Conservation (phyloP, 306 rosid species). For the Acmispon strigosus region DNA sequence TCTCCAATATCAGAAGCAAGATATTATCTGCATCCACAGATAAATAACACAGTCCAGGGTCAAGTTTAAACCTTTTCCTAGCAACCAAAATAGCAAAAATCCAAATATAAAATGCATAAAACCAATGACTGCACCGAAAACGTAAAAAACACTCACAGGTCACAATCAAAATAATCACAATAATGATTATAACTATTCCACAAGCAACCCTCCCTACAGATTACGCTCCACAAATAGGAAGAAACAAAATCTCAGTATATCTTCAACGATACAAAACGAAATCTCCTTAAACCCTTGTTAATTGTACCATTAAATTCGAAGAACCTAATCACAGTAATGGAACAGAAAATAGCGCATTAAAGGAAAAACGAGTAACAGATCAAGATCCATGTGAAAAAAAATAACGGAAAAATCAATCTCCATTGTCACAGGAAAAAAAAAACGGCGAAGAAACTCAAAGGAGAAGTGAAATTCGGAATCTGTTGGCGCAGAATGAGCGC, state of each 20-base stretch:
- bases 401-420: not conserved
- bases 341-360: not conserved
- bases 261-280: not conserved
- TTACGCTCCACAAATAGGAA: slow-evolving; percentile 2
- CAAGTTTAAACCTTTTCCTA: slow-evolving; percentile 5
- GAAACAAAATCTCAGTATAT: not conserved
- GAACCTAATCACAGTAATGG: not conserved
- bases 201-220: not conserved
- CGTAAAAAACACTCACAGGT: slow-evolving; percentile 9
- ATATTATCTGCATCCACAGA: slow-evolving; percentile 15
- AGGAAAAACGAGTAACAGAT: slow-evolving; percentile 28
- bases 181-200: not conserved
- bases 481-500: not conserved
- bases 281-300: not conserved
- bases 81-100: not conserved
- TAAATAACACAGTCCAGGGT: not conserved
- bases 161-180: not conserved
- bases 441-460: not conserved
- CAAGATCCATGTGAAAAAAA: slow-evolving; percentile 36
- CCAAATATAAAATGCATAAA: not conserved
- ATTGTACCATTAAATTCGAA: not conserved
- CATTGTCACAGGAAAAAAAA: not conserved
- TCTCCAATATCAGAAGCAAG: slow-evolving; percentile 16
- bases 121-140: slow-evolving; percentile 8
- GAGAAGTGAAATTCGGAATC: not conserved